Base-by-base conservation (phyloP, 2,329 filamentous ascomycete species). In the Penicillium sp. region DNA sequence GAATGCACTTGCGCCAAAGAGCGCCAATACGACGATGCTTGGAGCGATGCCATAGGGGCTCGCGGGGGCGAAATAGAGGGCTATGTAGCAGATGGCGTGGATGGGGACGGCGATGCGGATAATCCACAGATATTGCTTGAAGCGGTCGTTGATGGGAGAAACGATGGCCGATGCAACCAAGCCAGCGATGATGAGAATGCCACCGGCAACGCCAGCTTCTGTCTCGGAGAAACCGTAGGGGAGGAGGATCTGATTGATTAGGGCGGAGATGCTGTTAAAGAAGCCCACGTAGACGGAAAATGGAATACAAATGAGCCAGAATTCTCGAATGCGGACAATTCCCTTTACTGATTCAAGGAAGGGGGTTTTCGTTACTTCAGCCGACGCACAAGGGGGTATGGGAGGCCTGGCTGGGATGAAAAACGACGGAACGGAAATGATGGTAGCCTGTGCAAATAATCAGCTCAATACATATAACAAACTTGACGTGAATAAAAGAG, bases 241-340 rank as follows among this genome's bases (percentile, higher is more conserved):
- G 40, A 83, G 78, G 61, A 97, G 83, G 69, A 97, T 90, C 69
- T 97, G 93, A 76, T 93, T 96, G 9, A 97, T 81, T 1, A 97
- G 83, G 1, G 89, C 89, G 50, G 91, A 95, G 63, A 92, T 79
- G 63, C 88, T 88, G 80, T 97, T 97, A 85, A 99, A 99, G 77
- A 94, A 87, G 65, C 89, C 91, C 60, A 96, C 90, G 72, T 91
- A 96, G 65, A 92, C 74, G 62, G 83, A 77, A 74, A 93, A 97
- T n/a, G 92, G 87, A 59, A 92, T 66, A 60, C 92, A 77, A 62
- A 97, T 74, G 61, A 96, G 81, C 81, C 86, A 96, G 73, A 96
- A 88, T 68, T 93, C 87, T 18, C 82, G 77, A 5, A 84, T 89
- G 30, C 67, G 69, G 47, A 80, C 68, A 46, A 95, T 75, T 20